Conservation (phyloP, 495 filamentous ascomycete genomes). For the Stereocaulon alpinum region DNA sequence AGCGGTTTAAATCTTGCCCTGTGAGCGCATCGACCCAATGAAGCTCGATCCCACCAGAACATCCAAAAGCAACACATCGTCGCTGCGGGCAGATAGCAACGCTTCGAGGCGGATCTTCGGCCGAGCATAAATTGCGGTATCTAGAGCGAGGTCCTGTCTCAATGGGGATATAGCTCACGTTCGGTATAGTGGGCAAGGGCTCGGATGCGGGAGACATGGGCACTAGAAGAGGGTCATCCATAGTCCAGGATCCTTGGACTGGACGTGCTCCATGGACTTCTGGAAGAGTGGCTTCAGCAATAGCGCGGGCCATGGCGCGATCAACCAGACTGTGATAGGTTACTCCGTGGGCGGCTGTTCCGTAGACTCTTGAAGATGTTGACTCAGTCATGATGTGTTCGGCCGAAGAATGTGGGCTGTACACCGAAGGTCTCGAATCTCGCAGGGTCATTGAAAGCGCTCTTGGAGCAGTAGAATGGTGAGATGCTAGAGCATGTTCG, state of each 20-base stretch:
- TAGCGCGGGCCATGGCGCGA: not conserved
- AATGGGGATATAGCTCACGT: not conserved
- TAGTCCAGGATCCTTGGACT: not conserved
- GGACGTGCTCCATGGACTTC: not conserved
- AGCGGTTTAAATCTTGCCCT: slow-evolving; percentile 47
- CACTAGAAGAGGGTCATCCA: not conserved
- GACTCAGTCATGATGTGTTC: not conserved
- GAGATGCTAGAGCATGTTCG: slow-evolving; percentile 2
- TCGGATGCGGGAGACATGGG: not conserved
- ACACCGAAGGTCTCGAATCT: not conserved
- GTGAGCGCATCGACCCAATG: slow-evolving; percentile 60
- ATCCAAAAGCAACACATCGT: slow-evolving; percentile 63
- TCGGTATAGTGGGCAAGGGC: not conserved
- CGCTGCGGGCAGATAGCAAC: slow-evolving; percentile 61
- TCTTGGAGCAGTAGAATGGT: not conserved
- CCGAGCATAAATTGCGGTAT: slow-evolving; percentile 52
- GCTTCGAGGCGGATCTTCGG: slow-evolving; percentile 54
- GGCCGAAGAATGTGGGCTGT: not conserved
- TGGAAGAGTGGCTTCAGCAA: slow-evolving; percentile 5
- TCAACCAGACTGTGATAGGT: not conserved
- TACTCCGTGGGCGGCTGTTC: not conserved
- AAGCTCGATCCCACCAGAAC: slow-evolving; percentile 54
- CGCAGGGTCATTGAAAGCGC: not conserved
- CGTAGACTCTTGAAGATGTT: not conserved
- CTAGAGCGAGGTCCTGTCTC: slow-evolving; percentile 26